Conservation (phyloP, 2,329 filamentous ascomycete genomes). For the Corinectria fuckeliana region DNA sequence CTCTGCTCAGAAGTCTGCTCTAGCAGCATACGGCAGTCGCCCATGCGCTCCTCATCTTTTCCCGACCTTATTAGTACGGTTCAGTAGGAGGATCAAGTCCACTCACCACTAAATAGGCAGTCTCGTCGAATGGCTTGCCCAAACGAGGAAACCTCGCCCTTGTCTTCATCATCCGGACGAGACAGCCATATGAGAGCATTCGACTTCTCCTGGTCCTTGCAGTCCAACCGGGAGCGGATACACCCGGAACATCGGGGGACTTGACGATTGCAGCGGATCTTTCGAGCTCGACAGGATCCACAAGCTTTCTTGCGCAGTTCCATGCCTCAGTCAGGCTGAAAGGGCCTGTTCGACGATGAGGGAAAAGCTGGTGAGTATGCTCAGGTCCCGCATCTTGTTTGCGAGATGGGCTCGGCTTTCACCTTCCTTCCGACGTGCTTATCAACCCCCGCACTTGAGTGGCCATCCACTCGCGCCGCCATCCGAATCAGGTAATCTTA, state of each 20-base stretch:
- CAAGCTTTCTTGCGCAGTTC: not conserved
- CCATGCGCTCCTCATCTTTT: not conserved
- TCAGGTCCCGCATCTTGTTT: not conserved
- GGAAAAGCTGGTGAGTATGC: not conserved
- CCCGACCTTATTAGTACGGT: not conserved
- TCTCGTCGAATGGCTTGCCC: not conserved
- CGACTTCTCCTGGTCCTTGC: not conserved
- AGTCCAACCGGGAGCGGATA: not conserved
- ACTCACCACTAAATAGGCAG: not conserved
- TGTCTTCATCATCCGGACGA: not conserved
- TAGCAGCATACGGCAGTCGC: not conserved
- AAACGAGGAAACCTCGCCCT: not conserved
- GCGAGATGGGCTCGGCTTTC: not conserved
- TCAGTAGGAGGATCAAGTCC: too few relatives aligned
- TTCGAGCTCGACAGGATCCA: not conserved
- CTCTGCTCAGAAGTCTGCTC: not conserved
- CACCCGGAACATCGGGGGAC: not conserved
- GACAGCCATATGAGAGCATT: not conserved
- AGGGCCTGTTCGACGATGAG: not conserved
- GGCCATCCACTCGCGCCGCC: not conserved
- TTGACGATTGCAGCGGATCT: not conserved
- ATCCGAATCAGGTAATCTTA: conserved; percentile 1
- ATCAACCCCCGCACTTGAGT: not conserved
- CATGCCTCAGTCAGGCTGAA: not conserved
- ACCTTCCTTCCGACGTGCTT: not conserved